phyloP scores from a whole-genome alignment of 2,329 filamentous ascomycete genomes.

The Neophaeococcomyces mojaviensis region DNA sequence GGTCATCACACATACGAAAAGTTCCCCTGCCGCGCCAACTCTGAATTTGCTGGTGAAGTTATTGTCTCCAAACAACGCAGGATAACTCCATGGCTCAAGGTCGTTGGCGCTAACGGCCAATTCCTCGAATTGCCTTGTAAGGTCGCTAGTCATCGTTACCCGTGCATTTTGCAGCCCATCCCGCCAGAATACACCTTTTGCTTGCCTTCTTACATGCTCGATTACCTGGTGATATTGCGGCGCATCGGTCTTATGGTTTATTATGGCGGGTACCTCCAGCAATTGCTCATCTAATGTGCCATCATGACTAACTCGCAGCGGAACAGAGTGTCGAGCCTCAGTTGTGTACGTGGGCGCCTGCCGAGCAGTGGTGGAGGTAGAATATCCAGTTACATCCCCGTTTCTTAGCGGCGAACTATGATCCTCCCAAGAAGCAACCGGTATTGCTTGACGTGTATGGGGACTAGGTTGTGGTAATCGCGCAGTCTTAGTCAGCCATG shows the following conservation, averaged over 20 bases:
- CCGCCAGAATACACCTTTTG: background rate
- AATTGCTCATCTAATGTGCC: no score
- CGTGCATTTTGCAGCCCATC: background rate
- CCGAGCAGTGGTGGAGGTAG: background rate
- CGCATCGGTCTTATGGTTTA: constrained; percentile 11
- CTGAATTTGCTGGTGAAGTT: constrained; percentile 10
- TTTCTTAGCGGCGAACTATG: background rate
- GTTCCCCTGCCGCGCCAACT: constrained; percentile 15
- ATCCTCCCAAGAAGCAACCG: background rate
- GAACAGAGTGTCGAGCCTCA: no score
- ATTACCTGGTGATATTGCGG: constrained; percentile 13
- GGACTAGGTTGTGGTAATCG: constrained; percentile 8
- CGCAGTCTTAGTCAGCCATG: constrained; percentile 13
- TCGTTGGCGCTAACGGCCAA: constrained; percentile 3
- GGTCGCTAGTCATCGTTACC: constrained; percentile 6
- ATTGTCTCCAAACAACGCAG: constrained; percentile 10
- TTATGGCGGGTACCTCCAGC: constrained; percentile 7
- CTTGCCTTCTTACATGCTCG: constrained; percentile 12
- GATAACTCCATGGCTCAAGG: constrained; percentile 1
- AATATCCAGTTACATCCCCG: background rate
- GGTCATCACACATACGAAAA: constrained; percentile 11
- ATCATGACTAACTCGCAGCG: no score
- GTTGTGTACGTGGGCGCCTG: background rate
- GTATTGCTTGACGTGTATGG: no score
- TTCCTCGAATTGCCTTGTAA: constrained; percentile 1